phyloP scores from a whole-genome alignment of 2,329 filamentous ascomycete genomes.

The Meredithiella fracta region DNA sequence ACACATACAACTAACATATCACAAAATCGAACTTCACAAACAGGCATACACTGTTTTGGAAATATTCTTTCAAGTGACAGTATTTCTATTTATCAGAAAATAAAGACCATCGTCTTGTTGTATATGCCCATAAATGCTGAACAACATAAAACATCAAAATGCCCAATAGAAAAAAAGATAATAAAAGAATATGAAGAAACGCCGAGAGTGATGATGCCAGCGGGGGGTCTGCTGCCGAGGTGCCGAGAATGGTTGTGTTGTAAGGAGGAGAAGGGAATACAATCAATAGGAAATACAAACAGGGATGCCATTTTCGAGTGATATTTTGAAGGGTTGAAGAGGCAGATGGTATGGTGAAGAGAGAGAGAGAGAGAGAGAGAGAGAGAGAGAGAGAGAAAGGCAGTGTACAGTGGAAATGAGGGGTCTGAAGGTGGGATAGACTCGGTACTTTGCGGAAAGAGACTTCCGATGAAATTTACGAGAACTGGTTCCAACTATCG shows the following conservation, averaged over 20 bases:
- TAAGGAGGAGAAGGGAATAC: neutral
- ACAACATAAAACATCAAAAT: conserved; percentile 15
- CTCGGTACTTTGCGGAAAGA: neutral
- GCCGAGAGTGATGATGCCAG: neutral
- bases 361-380: neutral
- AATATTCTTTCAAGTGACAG: conserved; percentile 8
- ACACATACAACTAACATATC: too few relatives aligned
- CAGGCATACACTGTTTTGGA: neutral
- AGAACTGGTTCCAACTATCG: too few relatives aligned
- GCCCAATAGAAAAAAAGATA: conserved; percentile 11
- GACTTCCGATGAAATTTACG: too few relatives aligned
- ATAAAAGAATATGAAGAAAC: neutral
- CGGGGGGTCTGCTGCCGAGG: neutral
- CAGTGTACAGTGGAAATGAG: neutral
- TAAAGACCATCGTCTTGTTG: conserved; percentile 12
- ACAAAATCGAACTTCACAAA: too few relatives aligned
- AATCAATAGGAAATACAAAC: conserved; percentile 1
- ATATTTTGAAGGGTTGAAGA: neutral
- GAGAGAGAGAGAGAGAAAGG: neutral
- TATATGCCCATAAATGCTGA: conserved; percentile 14
- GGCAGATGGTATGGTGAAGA: neutral
- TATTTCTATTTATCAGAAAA: conserved; percentile 11
- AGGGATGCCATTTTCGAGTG: neutral
- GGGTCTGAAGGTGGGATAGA: neutral
- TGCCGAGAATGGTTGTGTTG: neutral